These are phyloP conservation scores for Aspergillus sp. DNA, from an alignment of 2,329 filamentous ascomycete genomes.

Conservation along the genomic window DNA sequence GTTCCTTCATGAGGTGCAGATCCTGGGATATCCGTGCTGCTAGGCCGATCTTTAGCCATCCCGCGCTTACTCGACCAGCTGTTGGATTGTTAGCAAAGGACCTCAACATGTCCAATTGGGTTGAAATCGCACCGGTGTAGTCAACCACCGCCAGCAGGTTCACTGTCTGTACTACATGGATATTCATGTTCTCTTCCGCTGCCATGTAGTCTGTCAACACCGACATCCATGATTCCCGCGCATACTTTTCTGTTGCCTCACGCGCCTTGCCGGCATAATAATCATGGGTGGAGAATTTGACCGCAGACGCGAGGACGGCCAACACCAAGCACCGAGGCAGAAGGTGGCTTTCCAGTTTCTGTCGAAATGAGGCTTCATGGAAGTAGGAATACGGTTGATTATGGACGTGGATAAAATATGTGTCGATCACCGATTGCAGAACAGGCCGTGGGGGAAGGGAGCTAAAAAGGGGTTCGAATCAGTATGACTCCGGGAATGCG, in stretches of 20 bases:
- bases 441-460: slow-evolving; percentile 14
- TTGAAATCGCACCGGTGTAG: slow-evolving; percentile 33
- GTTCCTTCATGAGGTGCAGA: slow-evolving; percentile 32
- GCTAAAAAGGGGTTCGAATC: background rate
- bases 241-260: slow-evolving; percentile 27
- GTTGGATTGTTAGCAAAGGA: background rate
- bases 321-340: slow-evolving; percentile 31
- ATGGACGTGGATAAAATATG: slow-evolving; percentile 36
- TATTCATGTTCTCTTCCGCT: slow-evolving; percentile 28
- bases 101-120: background rate
- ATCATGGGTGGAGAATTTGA: slow-evolving; percentile 29
- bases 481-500: background rate
- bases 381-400: slow-evolving; percentile 42
- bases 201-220: slow-evolving; percentile 36
- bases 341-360: slow-evolving; percentile 19
- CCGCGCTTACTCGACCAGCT: slow-evolving; percentile 38
- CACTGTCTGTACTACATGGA: slow-evolving; percentile 38
- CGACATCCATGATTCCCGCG: slow-evolving; percentile 33
- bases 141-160: slow-evolving; percentile 40
- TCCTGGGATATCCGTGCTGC: slow-evolving; percentile 62
- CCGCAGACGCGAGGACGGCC: slow-evolving; percentile 31
- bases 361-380: slow-evolving; percentile 34
- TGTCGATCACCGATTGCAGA: slow-evolving; percentile 19
- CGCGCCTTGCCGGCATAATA: slow-evolving; percentile 24
- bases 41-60: slow-evolving; percentile 30